phyloP scores from a whole-genome alignment of 306 rosid species.

The Fragaria nilgerrensis region DNA sequence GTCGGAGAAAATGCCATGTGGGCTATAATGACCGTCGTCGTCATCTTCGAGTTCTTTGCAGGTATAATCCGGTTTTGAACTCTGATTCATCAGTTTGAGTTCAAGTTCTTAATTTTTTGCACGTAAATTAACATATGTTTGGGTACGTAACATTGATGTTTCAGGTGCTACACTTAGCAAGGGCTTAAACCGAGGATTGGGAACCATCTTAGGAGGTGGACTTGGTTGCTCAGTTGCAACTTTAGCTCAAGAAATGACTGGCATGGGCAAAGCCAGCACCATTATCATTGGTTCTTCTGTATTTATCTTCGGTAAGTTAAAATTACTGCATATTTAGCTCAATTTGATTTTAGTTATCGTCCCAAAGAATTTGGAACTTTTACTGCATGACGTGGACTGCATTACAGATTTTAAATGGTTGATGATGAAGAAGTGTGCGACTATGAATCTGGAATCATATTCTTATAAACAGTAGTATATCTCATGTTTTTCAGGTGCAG shows the following conservation, averaged over 20 bases:
- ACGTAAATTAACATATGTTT: not conserved
- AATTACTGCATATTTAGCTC: not conserved
- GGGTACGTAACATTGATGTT: not conserved
- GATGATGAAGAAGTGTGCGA: not conserved
- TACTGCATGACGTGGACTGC: constrained; percentile 2
- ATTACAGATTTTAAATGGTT: not conserved
- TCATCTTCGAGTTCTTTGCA: constrained; percentile 80
- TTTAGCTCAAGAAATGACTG: constrained; percentile 58
- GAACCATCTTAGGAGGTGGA: constrained; percentile 77
- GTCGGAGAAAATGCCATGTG: constrained; percentile 94
- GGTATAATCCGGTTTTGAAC: constrained; percentile 34
- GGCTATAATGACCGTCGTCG: constrained; percentile 94
- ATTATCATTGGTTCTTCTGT: constrained; percentile 46
- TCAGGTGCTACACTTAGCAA: constrained; percentile 88
- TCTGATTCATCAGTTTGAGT: not conserved
- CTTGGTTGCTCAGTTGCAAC: constrained; percentile 65
- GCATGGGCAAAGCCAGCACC: constrained; percentile 52
- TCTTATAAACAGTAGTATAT: not conserved
- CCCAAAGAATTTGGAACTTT: constrained; percentile 13
- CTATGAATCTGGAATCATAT: too few relatives aligned
- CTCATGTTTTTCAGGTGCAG: constrained; percentile 43
- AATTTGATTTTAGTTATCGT: not conserved
- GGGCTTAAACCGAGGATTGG: constrained; percentile 80
- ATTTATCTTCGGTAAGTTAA: constrained; percentile 54
- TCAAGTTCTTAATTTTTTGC: not conserved